Conservation (phyloP, 306 rosid genomes). For the Cicer cuneatum region DNA sequence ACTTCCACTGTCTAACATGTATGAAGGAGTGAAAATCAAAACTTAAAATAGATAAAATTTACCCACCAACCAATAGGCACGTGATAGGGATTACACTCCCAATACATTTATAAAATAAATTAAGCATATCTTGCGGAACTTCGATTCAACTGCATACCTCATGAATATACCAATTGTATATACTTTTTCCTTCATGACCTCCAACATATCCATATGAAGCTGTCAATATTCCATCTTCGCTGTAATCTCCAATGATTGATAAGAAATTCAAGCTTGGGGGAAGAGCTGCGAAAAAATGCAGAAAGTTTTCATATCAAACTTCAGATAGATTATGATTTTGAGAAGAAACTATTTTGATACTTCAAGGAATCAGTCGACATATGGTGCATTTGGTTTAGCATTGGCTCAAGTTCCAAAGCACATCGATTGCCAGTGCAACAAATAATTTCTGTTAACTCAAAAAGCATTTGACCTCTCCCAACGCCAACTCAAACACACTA, state of each 20-base stretch:
- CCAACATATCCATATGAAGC: slow-evolving; percentile 99
- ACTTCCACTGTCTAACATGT: not conserved
- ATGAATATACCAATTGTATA: slow-evolving; percentile 87
- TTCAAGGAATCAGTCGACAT: slow-evolving; percentile 5
- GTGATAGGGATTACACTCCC: not conserved
- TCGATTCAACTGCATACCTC: slow-evolving; percentile 63
- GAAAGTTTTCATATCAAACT: slow-evolving; percentile 35
- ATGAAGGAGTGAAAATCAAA: not conserved
- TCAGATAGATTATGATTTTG: slow-evolving; percentile 18
- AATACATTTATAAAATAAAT: not conserved
- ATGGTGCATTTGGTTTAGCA: slow-evolving; percentile 3
- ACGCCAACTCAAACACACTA: slow-evolving; percentile 1
- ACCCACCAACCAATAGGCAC: not conserved
- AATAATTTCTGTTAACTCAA: not conserved
- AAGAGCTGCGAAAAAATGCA: slow-evolving; percentile 68
- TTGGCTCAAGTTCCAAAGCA: not conserved
- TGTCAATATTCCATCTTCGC: slow-evolving; percentile 86
- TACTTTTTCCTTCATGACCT: slow-evolving; percentile 97
- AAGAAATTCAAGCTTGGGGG: slow-evolving; percentile 98
- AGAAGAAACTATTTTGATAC: slow-evolving; percentile 15
- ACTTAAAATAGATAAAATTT: not conserved
- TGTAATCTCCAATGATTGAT: slow-evolving; percentile 88
- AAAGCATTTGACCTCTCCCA: not conserved
- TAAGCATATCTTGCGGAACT: not conserved
- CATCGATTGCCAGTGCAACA: not conserved